phyloP scores from a whole-genome alignment of 164 flowering plant genomes.

The Brasenia schreberi region DNA sequence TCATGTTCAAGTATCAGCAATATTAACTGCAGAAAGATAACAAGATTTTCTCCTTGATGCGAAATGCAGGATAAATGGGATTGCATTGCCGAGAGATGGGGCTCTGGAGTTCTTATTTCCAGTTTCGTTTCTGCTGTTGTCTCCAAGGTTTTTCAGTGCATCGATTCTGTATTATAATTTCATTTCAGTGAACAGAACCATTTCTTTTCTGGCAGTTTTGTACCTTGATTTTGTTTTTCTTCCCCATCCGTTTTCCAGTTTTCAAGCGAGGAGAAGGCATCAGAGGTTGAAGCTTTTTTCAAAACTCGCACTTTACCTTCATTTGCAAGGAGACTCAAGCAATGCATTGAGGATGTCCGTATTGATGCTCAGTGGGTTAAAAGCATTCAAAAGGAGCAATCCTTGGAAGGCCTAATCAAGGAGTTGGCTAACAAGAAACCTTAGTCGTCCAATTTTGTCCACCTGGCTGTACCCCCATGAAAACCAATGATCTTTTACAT shows the following conservation, averaged over 20 bases:
- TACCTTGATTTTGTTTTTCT: neutral
- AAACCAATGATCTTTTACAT: no score
- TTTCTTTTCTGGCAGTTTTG: neutral
- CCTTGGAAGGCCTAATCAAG: conserved; percentile 39
- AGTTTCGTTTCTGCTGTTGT: conserved; percentile 66
- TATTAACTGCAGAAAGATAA: neutral
- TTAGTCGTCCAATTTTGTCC: conserved; percentile 5
- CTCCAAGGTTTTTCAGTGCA: conserved; percentile 38
- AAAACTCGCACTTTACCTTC: conserved; percentile 38
- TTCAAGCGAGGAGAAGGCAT: conserved; percentile 55
- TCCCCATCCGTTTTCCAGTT: conserved; percentile 32
- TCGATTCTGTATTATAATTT: neutral
- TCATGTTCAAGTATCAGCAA: no score
- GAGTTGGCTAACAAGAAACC: conserved; percentile 42
- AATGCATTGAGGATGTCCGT: conserved; percentile 74
- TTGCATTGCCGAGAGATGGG: conserved; percentile 47
- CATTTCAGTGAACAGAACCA: neutral
- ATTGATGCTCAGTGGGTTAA: conserved; percentile 76
- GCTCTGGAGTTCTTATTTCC: conserved; percentile 61
- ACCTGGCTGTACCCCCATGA: no score
- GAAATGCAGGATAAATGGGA: conserved; percentile 74
- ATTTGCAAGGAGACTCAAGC: conserved; percentile 83
- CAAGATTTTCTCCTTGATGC: neutral
- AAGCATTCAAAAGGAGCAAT: conserved; percentile 44
- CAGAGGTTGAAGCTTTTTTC: conserved; percentile 72